phyloP scores from a whole-genome alignment of 345 rosid genomes.

The Eucalyptus rudis region DNA sequence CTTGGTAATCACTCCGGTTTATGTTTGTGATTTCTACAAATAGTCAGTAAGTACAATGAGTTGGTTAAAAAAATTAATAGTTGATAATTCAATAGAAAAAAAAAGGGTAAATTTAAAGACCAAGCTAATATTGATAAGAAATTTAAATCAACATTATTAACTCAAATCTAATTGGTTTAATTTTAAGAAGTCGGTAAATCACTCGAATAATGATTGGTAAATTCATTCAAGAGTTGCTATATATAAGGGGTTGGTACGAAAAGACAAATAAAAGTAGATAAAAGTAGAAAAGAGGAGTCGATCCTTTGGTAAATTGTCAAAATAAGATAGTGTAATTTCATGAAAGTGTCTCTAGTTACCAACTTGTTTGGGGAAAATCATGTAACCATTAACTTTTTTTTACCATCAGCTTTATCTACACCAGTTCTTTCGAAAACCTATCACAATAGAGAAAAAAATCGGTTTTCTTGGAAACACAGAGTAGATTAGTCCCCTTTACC shows the following conservation, averaged over 20 bases:
- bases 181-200: accelerated
- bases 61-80: not conserved
- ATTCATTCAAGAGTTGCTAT: not conserved
- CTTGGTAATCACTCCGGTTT: not conserved
- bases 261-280: not conserved
- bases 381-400: not conserved
- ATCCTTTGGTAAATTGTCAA: not conserved
- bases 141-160: not conserved
- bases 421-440: not conserved
- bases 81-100: not conserved
- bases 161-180: not conserved
- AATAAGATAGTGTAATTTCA: not conserved
- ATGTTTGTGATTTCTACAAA: not conserved
- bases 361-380: not conserved
- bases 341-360: not conserved
- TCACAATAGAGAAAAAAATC: not conserved
- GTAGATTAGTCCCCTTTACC: not conserved
- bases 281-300: not conserved
- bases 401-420: not conserved
- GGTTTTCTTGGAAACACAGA: not conserved
- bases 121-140: not conserved
- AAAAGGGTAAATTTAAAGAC: not conserved
- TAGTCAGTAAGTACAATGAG: not conserved
- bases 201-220: not conserved
- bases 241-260: not conserved